These are phyloP conservation scores for Nannochloris sp. DNA, from an alignment of 139 green algal genomes.

Conservation along the genomic window DNA sequence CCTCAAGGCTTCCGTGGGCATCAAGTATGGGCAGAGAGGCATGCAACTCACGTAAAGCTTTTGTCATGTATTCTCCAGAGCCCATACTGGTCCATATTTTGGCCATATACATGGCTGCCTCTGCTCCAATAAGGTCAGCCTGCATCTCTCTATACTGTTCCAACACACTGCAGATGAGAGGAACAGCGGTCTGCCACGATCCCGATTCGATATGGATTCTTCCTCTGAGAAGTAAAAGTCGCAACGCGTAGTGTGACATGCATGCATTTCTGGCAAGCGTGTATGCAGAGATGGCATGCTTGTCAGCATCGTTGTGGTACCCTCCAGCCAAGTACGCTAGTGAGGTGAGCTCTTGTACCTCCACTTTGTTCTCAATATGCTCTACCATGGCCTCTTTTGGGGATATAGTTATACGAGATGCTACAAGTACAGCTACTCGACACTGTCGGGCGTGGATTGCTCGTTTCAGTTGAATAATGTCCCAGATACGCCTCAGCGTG, in stretches of 20 bases:
- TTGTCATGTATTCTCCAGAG: conserved; percentile 4
- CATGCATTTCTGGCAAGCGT: conserved; percentile 8
- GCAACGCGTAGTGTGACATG: conserved; percentile 21
- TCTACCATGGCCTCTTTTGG: background rate
- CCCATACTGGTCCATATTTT: conserved; percentile 19
- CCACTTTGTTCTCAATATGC: conserved; percentile 8
- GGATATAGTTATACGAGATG: background rate
- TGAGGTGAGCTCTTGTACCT: conserved; percentile 14
- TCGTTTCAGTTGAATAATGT: background rate
- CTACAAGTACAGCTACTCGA: background rate
- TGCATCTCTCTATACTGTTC: conserved; percentile 21
- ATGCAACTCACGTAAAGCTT: conserved; percentile 30
- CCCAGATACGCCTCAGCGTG: too few relatives aligned
- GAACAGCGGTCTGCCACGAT: conserved; percentile 28
- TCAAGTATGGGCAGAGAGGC: conserved; percentile 34
- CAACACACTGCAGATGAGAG: conserved; percentile 30
- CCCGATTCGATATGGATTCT: conserved; percentile 29
- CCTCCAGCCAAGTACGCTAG: background rate
- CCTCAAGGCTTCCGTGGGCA: conserved; percentile 24
- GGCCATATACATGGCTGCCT: conserved; percentile 31
- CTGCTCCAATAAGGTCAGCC: conserved; percentile 34
- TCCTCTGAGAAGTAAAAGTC: conserved; percentile 42
- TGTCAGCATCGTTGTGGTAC: conserved; percentile 14
- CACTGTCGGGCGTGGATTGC: background rate
- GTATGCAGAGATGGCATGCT: conserved; percentile 12